Conservation (phyloP, 2,329 filamentous ascomycete genomes). For the Arthrocladium fulminans region DNA sequence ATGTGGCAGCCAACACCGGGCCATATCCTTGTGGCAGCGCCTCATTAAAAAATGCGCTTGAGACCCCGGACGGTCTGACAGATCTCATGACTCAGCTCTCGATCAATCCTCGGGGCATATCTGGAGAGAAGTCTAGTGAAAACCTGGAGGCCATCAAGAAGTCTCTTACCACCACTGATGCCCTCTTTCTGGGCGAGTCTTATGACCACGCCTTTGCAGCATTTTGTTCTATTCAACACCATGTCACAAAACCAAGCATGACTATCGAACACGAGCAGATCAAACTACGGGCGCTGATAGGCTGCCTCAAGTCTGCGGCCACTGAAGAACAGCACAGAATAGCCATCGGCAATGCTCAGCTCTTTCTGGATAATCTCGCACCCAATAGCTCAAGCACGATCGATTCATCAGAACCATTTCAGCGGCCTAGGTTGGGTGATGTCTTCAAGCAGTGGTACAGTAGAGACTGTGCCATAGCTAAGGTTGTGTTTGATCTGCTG, state of each 20-base stretch:
- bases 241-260: background rate
- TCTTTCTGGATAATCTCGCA: no score
- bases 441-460: background rate
- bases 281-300: background rate
- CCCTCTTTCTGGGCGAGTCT: background rate
- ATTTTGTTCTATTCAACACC: background rate
- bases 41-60: no score
- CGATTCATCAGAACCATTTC: no score
- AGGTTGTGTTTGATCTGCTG: background rate
- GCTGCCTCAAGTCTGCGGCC: background rate
- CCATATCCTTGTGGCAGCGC: no score
- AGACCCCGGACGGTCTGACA: no score
- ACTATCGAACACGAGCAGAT: background rate
- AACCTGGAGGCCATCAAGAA: no score
- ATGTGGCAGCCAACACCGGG: no score
- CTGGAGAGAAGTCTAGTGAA: background rate
- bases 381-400: no score
- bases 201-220: background rate
- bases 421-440: no score
- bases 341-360: no score
- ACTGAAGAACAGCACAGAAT: background rate
- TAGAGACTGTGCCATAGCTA: background rate
- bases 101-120: no score
- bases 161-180: background rate
- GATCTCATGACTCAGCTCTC: no score